Base-by-base conservation (phyloP, 768 basidiomycete species). In the Hygrocybe punicea region DNA sequence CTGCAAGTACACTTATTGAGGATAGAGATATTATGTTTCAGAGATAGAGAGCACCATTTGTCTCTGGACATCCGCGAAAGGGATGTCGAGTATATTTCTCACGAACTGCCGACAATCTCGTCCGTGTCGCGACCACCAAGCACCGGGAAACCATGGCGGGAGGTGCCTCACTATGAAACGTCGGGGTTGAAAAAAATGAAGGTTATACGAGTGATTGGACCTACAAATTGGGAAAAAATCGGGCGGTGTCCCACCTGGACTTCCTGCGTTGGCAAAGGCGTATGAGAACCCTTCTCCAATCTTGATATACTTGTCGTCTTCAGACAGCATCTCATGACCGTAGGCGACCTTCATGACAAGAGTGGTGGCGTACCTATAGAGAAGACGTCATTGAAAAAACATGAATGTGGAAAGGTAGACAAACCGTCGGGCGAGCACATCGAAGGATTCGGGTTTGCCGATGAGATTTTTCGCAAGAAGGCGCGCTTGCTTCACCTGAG, bases 381-480 rank as follows among this genome's bases (percentile, higher is more conserved):
- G 19, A 39, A 29, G 16, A 47, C 44, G 36, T 19, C 47, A 11
- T 51, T n/a, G 14, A 14, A n/a, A 24, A 17, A 17, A 40, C 42
- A 47, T 16, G 16, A 17, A 34, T 25, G 40, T 23, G n/a, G 40
- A 19, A 40, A 34, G 23, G 51, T 42, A 35, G 6, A 14, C 13
- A 13, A 6, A 47, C 40, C 19, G 14, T 5, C 19, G 33, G 34
- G 48, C 19, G n/a, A 58, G 19, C 2, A 17, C 51, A 39, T 25
- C 46, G 7, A 65, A 51, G 42, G 58, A 53, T 1, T 64, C 58
- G 2, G 72, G 69, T 16, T 59, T 24, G 44, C 57, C 48, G 42
- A 71, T 55, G 6, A 77, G 45, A 25, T 69, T 69, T 19, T 61
- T 24, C 16, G 72, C 59, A 4, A 42, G 40, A 4, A 21, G 4